Conservation (phyloP, 2,329 filamentous ascomycete genomes). For the Fonsecaea monophora region DNA sequence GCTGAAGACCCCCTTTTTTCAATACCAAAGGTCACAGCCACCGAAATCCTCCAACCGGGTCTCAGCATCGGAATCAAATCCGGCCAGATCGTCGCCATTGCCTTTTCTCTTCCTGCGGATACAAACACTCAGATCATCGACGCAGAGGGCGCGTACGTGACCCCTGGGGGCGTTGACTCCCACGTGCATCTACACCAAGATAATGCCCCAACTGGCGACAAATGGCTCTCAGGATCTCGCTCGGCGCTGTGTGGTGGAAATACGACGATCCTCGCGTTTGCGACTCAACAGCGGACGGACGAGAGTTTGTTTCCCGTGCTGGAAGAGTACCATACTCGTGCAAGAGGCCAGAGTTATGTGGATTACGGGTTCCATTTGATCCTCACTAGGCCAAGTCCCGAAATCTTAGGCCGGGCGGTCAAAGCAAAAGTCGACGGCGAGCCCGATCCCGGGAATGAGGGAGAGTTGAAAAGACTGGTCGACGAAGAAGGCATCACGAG, state of each 20-base stretch:
- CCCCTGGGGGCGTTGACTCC: constrained; percentile 57
- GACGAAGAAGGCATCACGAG: constrained; percentile 51
- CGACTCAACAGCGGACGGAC: constrained; percentile 58
- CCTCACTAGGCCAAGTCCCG: constrained; percentile 43
- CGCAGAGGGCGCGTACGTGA: constrained; percentile 46
- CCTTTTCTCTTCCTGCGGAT: constrained; percentile 46
- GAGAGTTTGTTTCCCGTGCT: constrained; percentile 56
- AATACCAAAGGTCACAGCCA: constrained; percentile 52
- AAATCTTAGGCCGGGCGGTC: constrained; percentile 49
- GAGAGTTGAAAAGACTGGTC: constrained; percentile 50
- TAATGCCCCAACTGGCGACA: constrained; percentile 54
- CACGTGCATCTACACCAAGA: constrained; percentile 59
- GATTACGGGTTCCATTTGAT: constrained; percentile 63
- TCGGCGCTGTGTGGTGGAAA: constrained; percentile 65
- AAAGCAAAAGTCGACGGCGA: constrained; percentile 46
- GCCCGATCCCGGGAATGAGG: constrained; percentile 19
- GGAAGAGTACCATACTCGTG: constrained; percentile 55
- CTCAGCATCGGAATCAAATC: constrained; percentile 57
- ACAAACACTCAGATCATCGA: constrained; percentile 50
- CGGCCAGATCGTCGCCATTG: constrained; percentile 57
- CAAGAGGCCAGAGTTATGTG: constrained; percentile 57
- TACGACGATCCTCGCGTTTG: constrained; percentile 66
- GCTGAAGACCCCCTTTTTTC: constrained; percentile 11
- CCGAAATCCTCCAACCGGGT: constrained; percentile 52
- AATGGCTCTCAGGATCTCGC: constrained; percentile 58